Evolutionary conservation across 371 early-diverging fungal genomes (phyloP), one percentile per base, ranked within the genome.

Genomic region (Mucor lusitanicus): DNA sequence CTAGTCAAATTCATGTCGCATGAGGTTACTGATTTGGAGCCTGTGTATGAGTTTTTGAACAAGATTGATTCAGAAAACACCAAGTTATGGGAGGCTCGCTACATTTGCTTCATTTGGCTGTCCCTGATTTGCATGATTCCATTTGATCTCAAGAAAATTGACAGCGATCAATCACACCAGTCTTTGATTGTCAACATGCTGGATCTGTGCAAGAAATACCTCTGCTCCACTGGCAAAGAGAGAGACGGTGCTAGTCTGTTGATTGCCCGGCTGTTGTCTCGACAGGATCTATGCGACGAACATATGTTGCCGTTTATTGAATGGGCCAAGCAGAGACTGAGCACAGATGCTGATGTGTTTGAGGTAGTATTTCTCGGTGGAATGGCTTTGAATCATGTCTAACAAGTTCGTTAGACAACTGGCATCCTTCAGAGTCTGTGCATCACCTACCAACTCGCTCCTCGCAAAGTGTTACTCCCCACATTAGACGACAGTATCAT

Each of bases 51-150:
- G 42, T 89, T 86, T 70, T 71, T 91, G 37, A 73, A 65, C 35
- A 58, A 35, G 11, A 70, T 78, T 59, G 66, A 85, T 44, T 59
- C 78, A 30, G 35, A 63, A 8, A 61, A 63, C 27, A 61, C 62
- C 23, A 32, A 55, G 1, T 44, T 77, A 13, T 95, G 96, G 97
- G 91, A 91, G 65, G 82, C 82, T 2, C 85, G 94, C 13, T 95
- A 93, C 68, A 79, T 95, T 13, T 79, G 90, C 32, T 78, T 95
- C 39, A 79, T 95, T 25, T 95, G 95, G 95, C 73, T 95, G n/a
- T 94, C 94, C 0, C 82, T 97, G 42, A 86, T 97, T 66, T 87
- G 89, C 60, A 94, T 94, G 94, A 89, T 95, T 28, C 98, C 98
- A 3, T 98, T 98, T 73, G 96, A 97, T 77, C 83, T 98, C 15